phyloP scores from a whole-genome alignment of 2,329 filamentous ascomycete species.

The Lachnellula arida region DNA sequence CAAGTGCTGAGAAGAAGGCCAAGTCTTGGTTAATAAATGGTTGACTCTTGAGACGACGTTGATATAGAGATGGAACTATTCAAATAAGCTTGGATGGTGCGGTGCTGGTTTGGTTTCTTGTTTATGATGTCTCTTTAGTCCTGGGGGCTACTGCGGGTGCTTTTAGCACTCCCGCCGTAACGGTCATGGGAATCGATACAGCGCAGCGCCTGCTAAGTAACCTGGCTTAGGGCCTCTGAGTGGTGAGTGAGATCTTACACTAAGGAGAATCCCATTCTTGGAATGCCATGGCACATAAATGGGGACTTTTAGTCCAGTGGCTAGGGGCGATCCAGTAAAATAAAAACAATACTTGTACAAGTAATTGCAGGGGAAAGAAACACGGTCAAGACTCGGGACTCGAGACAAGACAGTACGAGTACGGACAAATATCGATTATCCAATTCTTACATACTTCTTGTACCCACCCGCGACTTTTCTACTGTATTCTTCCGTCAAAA shows the following conservation, averaged over 20 bases:
- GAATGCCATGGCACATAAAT: constrained; percentile 9
- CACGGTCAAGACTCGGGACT: not conserved
- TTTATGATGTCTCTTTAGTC: not conserved
- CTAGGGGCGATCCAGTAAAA: constrained; percentile 3
- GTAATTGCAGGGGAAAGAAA: not conserved
- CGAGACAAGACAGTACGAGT: not conserved
- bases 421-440: too few relatives aligned
- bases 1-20: not conserved
- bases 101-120: not conserved
- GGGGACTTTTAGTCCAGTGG: constrained; percentile 1
- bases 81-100: not conserved
- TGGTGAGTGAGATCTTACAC: constrained; percentile 11
- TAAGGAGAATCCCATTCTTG: constrained; percentile 12
- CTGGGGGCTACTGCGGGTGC: constrained; percentile 11
- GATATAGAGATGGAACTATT: constrained; percentile 6
- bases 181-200: constrained; percentile 16
- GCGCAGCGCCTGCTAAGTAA: constrained; percentile 6
- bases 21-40: too few relatives aligned
- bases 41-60: constrained; percentile 8
- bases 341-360: not conserved
- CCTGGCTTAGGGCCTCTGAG: not conserved
- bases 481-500: not conserved
- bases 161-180: constrained; percentile 21
- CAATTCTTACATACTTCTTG: too few relatives aligned
- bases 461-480: not conserved